Percentiles rank a stretch among this genome's conserved stretches.
phyloP scores from a whole-genome alignment of 805 yeast genomes.

The Barnettozyma botsteinii region DNA sequence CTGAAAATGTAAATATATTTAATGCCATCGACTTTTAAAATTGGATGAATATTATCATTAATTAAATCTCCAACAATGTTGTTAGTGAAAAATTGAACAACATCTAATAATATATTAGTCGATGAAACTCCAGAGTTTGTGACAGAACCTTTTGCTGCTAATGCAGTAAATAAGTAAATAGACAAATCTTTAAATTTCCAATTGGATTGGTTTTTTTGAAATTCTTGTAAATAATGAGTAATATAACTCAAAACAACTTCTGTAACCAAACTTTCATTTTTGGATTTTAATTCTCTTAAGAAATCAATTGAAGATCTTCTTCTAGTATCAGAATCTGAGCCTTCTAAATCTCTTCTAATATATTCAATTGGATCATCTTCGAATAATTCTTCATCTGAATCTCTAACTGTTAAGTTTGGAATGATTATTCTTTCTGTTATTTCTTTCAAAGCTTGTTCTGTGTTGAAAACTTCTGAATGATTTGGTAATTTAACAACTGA shows the following conservation, averaged over 20 bases:
- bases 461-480: slow-evolving; percentile 60
- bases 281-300: slow-evolving; percentile 76
- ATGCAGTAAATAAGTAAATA: slow-evolving; percentile 74
- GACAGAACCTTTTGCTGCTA: slow-evolving; percentile 88
- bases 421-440: slow-evolving; percentile 77
- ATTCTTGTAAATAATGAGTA: slow-evolving; percentile 53
- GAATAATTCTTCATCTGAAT: slow-evolving; percentile 83
- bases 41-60: slow-evolving; percentile 55
- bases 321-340: slow-evolving; percentile 89
- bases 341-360: slow-evolving; percentile 90
- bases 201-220: slow-evolving; percentile 37
- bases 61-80: slow-evolving; percentile 81
- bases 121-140: slow-evolving; percentile 83
- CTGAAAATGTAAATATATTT: slow-evolving; percentile 85
- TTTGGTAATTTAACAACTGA: slow-evolving; percentile 69
- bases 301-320: slow-evolving; percentile 92
- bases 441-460: slow-evolving; percentile 59
- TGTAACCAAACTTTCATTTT: slow-evolving; percentile 70
- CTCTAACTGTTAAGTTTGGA: slow-evolving; percentile 84
- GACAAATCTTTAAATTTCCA: slow-evolving; percentile 91
- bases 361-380: slow-evolving; percentile 97
- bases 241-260: slow-evolving; percentile 69
- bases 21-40: slow-evolving; percentile 86
- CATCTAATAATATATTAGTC: slow-evolving; percentile 78
- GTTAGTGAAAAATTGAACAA: slow-evolving; percentile 74